phyloP scores from a whole-genome alignment of 192 early-diverging fungal genomes.

The Gaertneriomyces semiglobifer region DNA sequence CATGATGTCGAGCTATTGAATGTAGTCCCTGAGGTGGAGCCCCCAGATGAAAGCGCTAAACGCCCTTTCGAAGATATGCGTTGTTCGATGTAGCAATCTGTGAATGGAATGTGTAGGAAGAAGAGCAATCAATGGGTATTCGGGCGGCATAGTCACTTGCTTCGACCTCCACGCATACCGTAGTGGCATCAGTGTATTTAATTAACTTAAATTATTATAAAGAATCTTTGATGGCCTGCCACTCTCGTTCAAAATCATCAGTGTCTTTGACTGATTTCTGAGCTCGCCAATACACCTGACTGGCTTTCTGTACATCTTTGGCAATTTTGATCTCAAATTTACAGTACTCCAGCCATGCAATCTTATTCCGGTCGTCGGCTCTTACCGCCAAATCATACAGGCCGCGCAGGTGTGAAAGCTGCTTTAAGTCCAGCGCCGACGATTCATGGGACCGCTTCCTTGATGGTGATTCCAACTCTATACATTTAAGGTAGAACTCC shows the following conservation, averaged over 20 bases:
- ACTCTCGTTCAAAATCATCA: conserved; percentile 47
- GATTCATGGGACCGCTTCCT: neutral
- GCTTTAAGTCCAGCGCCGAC: neutral
- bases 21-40: too few relatives aligned
- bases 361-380: neutral
- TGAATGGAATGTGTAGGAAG: too few relatives aligned
- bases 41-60: too few relatives aligned
- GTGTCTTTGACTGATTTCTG: conserved; percentile 52
- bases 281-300: conserved; percentile 58
- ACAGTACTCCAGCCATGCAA: conserved; percentile 41
- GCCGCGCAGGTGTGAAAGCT: neutral
- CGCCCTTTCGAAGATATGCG: too few relatives aligned
- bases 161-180: too few relatives aligned
- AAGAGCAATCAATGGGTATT: too few relatives aligned
- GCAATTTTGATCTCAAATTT: conserved; percentile 42
- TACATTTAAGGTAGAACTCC: neutral
- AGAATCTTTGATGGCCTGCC: conserved; percentile 31
- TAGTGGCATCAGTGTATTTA: too few relatives aligned
- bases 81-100: too few relatives aligned
- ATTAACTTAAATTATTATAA: neutral
- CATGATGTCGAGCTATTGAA: too few relatives aligned
- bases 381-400: neutral
- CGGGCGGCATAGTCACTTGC: too few relatives aligned
- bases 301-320: conserved; percentile 45
- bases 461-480: neutral